phyloP scores from a whole-genome alignment of 257 asterid genomes.

The Eucommia ulmoides region DNA sequence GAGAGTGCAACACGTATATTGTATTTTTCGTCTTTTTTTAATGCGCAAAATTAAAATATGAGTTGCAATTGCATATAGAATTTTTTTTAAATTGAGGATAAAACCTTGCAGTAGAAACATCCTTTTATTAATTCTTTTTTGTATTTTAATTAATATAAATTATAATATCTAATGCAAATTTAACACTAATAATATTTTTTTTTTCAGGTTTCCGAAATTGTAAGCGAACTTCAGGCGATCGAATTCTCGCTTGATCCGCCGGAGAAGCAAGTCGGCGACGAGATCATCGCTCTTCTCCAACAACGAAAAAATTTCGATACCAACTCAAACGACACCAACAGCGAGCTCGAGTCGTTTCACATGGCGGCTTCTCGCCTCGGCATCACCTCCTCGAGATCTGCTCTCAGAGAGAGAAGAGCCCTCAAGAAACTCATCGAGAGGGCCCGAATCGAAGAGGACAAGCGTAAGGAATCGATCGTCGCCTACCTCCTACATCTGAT shows the following conservation, averaged over 20 bases:
- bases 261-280: conserved; percentile 88
- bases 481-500: conserved; percentile 81
- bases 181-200: background rate
- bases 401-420: conserved; percentile 92
- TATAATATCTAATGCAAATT: too few relatives aligned
- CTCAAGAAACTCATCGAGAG: conserved; percentile 81
- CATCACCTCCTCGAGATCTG: conserved; percentile 90
- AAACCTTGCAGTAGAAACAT: too few relatives aligned
- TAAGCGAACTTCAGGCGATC: conserved; percentile 51
- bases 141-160: conserved; percentile 5
- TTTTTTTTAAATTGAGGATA: too few relatives aligned
- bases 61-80: too few relatives aligned
- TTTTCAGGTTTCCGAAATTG: conserved; percentile 66
- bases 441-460: conserved; percentile 84
- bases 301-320: conserved; percentile 73
- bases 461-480: conserved; percentile 85
- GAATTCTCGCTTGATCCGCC: conserved; percentile 70
- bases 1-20: too few relatives aligned
- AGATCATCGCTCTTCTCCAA: conserved; percentile 76
- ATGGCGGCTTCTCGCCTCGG: conserved; percentile 80
- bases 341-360: conserved; percentile 86
- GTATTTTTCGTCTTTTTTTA: too few relatives aligned
- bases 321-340: conserved; percentile 42
- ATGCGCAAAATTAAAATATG: too few relatives aligned
- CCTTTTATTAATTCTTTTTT: too few relatives aligned